Conservation (phyloP, 2,329 filamentous ascomycete species). For the Eurotiales sp. region DNA sequence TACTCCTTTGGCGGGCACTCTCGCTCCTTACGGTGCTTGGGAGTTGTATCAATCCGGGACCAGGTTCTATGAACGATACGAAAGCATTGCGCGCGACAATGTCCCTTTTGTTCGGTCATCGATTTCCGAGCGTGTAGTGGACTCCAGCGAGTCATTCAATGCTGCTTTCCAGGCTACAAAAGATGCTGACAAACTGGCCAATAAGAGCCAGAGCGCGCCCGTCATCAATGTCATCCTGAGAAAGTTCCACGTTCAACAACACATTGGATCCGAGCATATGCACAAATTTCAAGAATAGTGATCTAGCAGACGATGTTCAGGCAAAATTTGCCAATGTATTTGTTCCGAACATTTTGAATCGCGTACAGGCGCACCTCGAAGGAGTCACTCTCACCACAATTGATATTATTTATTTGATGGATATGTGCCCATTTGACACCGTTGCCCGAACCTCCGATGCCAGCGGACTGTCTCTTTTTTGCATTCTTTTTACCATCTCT, state of each 20-base stretch:
- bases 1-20: slow-evolving; percentile 69
- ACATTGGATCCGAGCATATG: slow-evolving; percentile 75
- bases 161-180: slow-evolving; percentile 65
- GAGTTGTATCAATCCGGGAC: slow-evolving; percentile 71
- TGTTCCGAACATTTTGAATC: slow-evolving; percentile 60
- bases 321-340: slow-evolving; percentile 61
- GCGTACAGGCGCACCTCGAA: slow-evolving; percentile 65
- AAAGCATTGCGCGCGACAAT: slow-evolving; percentile 52
- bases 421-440: slow-evolving; percentile 80
- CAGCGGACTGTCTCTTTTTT: slow-evolving; percentile 65
- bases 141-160: slow-evolving; percentile 72
- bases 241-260: slow-evolving; percentile 68
- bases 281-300: slow-evolving; percentile 63
- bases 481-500: slow-evolving; percentile 65
- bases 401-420: slow-evolving; percentile 73
- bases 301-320: slow-evolving; percentile 45
- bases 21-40: slow-evolving; percentile 64
- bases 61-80: slow-evolving; percentile 72
- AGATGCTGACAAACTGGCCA: slow-evolving; percentile 35
- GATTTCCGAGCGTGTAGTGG: slow-evolving; percentile 66
- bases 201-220: slow-evolving; percentile 45
- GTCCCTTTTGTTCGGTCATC: slow-evolving; percentile 69
- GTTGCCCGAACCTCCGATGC: slow-evolving; percentile 52
- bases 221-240: slow-evolving; percentile 62
- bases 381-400: slow-evolving; percentile 61